These are phyloP conservation scores for Yamadazyma scolyti DNA, from an alignment of 805 yeast species.

Conservation along the genomic window DNA sequence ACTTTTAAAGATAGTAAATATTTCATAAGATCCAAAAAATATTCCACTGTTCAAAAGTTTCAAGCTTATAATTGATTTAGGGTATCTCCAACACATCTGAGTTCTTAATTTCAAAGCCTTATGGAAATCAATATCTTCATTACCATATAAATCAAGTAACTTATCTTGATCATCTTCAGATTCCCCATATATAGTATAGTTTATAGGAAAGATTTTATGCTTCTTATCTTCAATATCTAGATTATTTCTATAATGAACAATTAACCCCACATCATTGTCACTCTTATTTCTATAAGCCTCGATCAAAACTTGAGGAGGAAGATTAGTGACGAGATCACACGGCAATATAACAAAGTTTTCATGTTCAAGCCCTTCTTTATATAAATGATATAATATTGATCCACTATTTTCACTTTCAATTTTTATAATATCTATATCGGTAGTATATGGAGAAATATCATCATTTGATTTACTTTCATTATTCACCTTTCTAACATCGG, in stretches of 20 bases:
- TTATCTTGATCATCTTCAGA: conserved; percentile 38
- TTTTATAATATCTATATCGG: conserved; percentile 18
- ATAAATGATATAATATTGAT: conserved; percentile 48
- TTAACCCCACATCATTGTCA: conserved; percentile 65
- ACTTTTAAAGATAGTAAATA: conserved; percentile 48
- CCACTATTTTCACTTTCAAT: conserved; percentile 50
- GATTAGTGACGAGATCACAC: conserved; percentile 89
- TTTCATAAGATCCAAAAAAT: conserved; percentile 38
- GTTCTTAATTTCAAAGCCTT: conserved; percentile 76
- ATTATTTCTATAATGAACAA: conserved; percentile 70
- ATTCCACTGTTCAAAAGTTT: conserved; percentile 72
- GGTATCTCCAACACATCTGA: conserved; percentile 86
- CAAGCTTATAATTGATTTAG: conserved; percentile 73
- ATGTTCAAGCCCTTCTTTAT: conserved; percentile 23
- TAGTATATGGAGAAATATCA: conserved; percentile 9
- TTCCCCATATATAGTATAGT: conserved; percentile 64
- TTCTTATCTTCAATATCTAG: conserved; percentile 80
- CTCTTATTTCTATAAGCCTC: conserved; percentile 77
- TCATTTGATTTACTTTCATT: conserved; percentile 13
- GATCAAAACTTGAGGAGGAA: conserved; percentile 84
- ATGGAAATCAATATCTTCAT: conserved; percentile 63
- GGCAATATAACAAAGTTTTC: conserved; percentile 72
- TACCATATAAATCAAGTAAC: conserved; percentile 69
- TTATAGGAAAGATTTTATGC: conserved; percentile 49
- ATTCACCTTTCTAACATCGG: conserved; percentile 8